Base-by-base conservation (phyloP, 2,329 filamentous ascomycete species). In the Cladophialophora psammophila region DNA sequence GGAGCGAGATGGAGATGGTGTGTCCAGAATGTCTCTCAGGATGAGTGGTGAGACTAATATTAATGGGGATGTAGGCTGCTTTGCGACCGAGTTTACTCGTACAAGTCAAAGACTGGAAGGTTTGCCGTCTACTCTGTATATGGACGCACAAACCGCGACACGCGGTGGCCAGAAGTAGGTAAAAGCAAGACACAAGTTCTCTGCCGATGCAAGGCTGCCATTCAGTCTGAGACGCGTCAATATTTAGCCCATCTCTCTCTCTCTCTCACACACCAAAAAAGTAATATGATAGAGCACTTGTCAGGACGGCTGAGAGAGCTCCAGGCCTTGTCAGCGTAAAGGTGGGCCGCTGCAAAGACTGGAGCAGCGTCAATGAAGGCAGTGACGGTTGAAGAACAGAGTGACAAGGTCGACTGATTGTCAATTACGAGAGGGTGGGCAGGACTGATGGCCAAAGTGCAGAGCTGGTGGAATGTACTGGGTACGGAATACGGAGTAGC, bases 171-270 rank as follows among this genome's bases (percentile, higher is more conserved):
- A n/a, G 12, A 45, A 15, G n/a, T 4, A n/a, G 31, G 10, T 12
- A 15, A 9, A 4, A 45, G 40, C 2, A 50, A 45, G 8, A 20
- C 7, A n/a, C 13, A 26, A 20, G 45, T 50, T 26, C 7, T 26
- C 5, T 50, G 18, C 18, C 45, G 45, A 50, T 18, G 45, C 45
- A 26, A 50, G 45, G 45, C 45, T 50, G 45, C 20, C 18, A 50
- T 13, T 7, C 40, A 26, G 31, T 36, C 3, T n/a, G 38, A 45
- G 57, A 60, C 57, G 40, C 57, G 57, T 60, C 26, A 34, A 50
- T n/a, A 13, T 10, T 36, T 26, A 48, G 18, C 31, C 45, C 45
- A 45, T 60, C 31, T 15, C 26, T 26, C 26, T 26, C 26, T 2
- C 26, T 3, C 26, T 26, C n/a, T n/a, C n/a, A n/a, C n/a, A n/a